A percentile compares a stretch with the other conserved stretches of the same genome.
phyloP scores from a whole-genome alignment of 371 early-diverging fungal genomes.

The Ordospora pajunii region DNA sequence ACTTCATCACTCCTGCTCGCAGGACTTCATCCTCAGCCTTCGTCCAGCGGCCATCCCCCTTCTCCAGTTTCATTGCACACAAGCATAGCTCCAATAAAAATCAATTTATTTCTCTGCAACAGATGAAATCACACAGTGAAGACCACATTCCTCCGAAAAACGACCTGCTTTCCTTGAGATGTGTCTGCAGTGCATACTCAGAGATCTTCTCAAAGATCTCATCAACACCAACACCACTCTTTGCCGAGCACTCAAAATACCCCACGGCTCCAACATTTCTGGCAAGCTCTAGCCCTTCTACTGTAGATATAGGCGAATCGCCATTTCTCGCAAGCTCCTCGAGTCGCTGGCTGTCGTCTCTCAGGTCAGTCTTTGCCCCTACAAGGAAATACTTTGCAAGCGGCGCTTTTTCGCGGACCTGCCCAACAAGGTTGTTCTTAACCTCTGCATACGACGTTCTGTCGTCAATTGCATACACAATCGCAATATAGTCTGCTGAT shows the following conservation, averaged over 20 bases:
- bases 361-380: conserved; percentile 37
- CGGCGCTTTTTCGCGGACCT: background rate
- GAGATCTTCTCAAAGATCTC: conserved; percentile 66
- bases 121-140: background rate
- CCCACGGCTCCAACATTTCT: conserved; percentile 78
- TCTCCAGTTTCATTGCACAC: conserved; percentile 17
- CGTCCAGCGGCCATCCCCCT: conserved; percentile 17
- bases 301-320: conserved; percentile 16
- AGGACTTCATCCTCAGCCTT: conserved; percentile 30
- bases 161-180: conserved; percentile 14
- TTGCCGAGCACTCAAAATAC: conserved; percentile 88
- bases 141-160: background rate
- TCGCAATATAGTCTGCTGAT: conserved; percentile 49
- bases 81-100: conserved; percentile 5
- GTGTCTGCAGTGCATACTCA: conserved; percentile 34
- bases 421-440: conserved; percentile 24
- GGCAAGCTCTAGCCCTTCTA: conserved; percentile 63
- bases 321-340: conserved; percentile 6
- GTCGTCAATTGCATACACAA: conserved; percentile 46
- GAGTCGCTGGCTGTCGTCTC: background rate
- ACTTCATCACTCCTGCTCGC: conserved; percentile 37
- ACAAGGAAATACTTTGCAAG: conserved; percentile 29
- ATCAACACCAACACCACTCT: conserved; percentile 83
- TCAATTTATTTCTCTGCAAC: conserved; percentile 2
- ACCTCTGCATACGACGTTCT: conserved; percentile 46